Conservation (phyloP, 139 green algal species). For the Chlamydomonas eustigma region DNA sequence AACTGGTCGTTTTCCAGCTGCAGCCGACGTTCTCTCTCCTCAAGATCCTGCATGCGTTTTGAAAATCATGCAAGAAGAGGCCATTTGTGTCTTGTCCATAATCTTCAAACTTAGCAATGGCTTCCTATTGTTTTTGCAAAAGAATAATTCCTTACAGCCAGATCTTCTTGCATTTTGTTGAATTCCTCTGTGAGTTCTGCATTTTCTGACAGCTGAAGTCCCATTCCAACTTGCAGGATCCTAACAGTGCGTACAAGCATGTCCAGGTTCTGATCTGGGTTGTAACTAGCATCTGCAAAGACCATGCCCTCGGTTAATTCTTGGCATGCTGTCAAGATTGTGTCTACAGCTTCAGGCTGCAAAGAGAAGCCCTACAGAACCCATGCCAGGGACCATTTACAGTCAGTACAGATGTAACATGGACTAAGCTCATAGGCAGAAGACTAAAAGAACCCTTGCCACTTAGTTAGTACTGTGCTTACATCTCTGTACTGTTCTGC, state of each 20-base stretch:
- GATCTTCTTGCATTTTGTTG: slow-evolving; percentile 42
- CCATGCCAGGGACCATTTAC: no score
- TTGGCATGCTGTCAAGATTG: slow-evolving; percentile 21
- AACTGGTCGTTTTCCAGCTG: slow-evolving; percentile 41
- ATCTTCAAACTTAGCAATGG: no score
- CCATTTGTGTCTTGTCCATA: no score
- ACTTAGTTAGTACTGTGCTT: not conserved
- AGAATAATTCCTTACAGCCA: slow-evolving; percentile 10
- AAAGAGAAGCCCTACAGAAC: slow-evolving; percentile 34
- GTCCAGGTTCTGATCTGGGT: slow-evolving; percentile 22
- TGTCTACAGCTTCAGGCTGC: slow-evolving; percentile 26
- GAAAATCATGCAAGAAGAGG: no score
- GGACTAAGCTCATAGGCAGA: not conserved
- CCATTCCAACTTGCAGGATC: slow-evolving; percentile 32
- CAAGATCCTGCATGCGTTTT: no score
- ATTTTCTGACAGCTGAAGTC: slow-evolving; percentile 39
- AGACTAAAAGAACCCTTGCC: not conserved
- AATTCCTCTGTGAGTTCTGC: slow-evolving; percentile 53
- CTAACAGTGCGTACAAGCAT: slow-evolving; percentile 18
- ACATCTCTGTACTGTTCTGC: slow-evolving; percentile 11
- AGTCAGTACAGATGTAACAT: not conserved
- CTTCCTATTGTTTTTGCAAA: no score
- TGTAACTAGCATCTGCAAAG: slow-evolving; percentile 14
- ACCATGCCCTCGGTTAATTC: slow-evolving; percentile 27
- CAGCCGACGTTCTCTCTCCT: slow-evolving; percentile 13